Evolutionary conservation across 148 eudicot species (phyloP), one percentile per base, ranked within the genome.

Genomic region (Chenopodium berlandieri): DNA sequence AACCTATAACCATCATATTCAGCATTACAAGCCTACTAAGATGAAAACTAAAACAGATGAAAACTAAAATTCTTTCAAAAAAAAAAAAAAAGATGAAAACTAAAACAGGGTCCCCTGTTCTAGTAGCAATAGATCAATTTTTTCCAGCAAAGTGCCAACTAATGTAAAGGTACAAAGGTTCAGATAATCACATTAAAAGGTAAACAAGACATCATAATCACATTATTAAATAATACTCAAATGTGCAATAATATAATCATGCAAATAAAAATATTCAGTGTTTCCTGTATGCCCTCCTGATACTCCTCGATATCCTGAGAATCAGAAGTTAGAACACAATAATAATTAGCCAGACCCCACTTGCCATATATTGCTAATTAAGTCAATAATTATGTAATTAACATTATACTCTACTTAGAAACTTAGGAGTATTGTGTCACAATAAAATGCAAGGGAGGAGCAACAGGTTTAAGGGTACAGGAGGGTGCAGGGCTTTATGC

Each of bases 401-500:
- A 40, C 37, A 64, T 60, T 58, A 40, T 78, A 32, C 75, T 47
- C 20, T 73, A 46, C 64, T 75, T 64, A 47, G 25, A 68, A 63
- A 63, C 63, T 54, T 68, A 83, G 37, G 56, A 56, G 2, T n/a
- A 71, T 22, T 77, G 81, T 74, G 77, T 73, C 47, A 71, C 73
- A 71, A 86, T 79, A 84, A 64, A 80, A 87, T 81, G 87, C 83
- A 82, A 75, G 72, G 48, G 9, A 71, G 44, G 60, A 52, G 71
- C 75, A 87, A 69, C n/a, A 85, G 71, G 81, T 79, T 58, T 76
- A 86, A 83, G 83, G 80, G n/a, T 48, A 85, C 75, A 82, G 86
- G 87, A 80, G 86, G 87, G 70, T 89, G 92, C 88, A 85, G 82
- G 47, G 83, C 90, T 46, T 89, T 94, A 75, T 92, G 94, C 77